Evolutionary conservation across 208 protist species (phyloP).

Genomic region (Acanthamoeba lenticulata): DNA sequence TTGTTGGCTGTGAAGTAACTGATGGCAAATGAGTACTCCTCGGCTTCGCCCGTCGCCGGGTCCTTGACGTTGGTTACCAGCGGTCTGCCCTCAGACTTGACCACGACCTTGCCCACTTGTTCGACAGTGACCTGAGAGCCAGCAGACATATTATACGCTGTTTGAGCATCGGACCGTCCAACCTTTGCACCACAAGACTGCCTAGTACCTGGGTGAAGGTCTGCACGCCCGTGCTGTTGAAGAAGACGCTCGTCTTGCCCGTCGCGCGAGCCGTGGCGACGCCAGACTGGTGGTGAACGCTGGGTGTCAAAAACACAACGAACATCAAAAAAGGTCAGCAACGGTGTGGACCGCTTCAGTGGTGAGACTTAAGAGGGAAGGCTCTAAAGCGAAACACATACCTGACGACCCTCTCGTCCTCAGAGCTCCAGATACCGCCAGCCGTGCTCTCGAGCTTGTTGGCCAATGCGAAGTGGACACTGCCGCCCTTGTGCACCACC

Average conservation of each 20-base stretch:
- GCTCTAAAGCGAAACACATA: neutral
- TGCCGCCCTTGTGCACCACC: constrained; percentile 46
- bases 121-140: neutral
- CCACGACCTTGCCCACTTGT: constrained; percentile 23
- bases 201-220: constrained; percentile 45
- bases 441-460: neutral
- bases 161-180: neutral
- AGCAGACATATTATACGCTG: neutral
- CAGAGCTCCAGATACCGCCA: constrained; percentile 31
- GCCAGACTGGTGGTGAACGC: constrained; percentile 35
- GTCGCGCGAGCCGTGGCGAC: neutral
- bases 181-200: neutral
- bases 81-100: neutral
- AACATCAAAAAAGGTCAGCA: too few species aligned
- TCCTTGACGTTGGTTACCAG: constrained; percentile 50
- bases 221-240: constrained; percentile 32
- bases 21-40: constrained; percentile 31
- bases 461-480: constrained; percentile 1
- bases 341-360: too few species aligned
- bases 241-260: constrained; percentile 18
- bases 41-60: constrained; percentile 6
- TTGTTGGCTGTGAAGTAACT: neutral
- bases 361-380: too few species aligned
- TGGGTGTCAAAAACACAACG: too few species aligned
- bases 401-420: constrained; percentile 38